Base-by-base conservation (phyloP, 768 basidiomycete genomes). In the Saitozyma podzolica region DNA sequence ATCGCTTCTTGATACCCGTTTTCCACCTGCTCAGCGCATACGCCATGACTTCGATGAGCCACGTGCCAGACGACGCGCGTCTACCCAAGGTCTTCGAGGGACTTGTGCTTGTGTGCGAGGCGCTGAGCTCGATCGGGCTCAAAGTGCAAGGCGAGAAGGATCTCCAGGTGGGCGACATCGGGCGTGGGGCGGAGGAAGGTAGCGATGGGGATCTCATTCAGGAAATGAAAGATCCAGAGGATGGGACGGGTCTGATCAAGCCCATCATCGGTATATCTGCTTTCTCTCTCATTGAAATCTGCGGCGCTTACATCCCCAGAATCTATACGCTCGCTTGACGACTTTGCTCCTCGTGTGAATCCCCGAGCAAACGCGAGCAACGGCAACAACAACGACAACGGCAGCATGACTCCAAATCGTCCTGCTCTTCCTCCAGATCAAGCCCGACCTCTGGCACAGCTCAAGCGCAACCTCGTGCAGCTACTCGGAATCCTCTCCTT, bases 391-490 rank as follows among this genome's bases (percentile, higher is more conserved):
- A 19, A 52, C 58, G 29, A 16, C 64, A 20, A 48, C 29, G 29
- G 29, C 29, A 29, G 29, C 29, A 29, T 29, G 29, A 29, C 29
- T 29, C 29, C 29, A 29, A 29, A 29, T 29, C 29, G 29, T 63
- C n/a, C 55, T 50, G 45, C 3, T 47, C 13, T 6, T 13, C n/a
- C 45, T 17, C 13, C 62, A 16, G 59, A 63, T 66, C 67, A 45
- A 85, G 84, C 58, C 73, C 82, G 50, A 81, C 83, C n/a, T 87
- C 92, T 95, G 76, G 83, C 84, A 0, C 90, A 91, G 76, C 81
- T 96, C 62, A 95, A 95, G 79, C 85, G 91, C 50, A 91, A 94
- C 80, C 83, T 96, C 43, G 89, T 93, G n/a, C 88, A 90, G 16
- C 81, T 95, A 11, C 81, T 95, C n/a, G 91, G 91, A 7, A 84